A percentile compares a stretch with the other conserved stretches of the same genome.
These are phyloP conservation scores for Westerdykella ornata DNA, from an alignment of 2,329 filamentous ascomycete genomes.

Conservation along the genomic window DNA sequence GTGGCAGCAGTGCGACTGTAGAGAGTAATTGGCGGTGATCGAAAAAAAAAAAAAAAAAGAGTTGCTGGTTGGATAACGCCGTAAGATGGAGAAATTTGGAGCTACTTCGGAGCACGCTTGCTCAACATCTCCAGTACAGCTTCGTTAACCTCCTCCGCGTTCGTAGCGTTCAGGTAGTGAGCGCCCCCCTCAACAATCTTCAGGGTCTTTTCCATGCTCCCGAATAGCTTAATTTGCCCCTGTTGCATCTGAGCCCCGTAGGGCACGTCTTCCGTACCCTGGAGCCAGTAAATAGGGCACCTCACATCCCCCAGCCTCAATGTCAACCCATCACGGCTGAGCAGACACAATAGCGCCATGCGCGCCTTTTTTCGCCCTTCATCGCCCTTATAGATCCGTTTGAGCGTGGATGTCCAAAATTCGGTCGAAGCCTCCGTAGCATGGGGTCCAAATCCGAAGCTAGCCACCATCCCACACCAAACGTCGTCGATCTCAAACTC, in stretches of 20 bases:
- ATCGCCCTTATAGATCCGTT: conserved; percentile 44
- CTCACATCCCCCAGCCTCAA: conserved; percentile 41
- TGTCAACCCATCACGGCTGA: conserved; percentile 44
- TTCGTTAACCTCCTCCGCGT: conserved; percentile 6
- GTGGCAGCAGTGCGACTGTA: conserved; percentile 20
- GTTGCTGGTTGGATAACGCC: background rate
- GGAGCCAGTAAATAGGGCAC: conserved; percentile 48
- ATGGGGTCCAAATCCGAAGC: conserved; percentile 43
- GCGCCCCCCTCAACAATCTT: conserved; percentile 8
- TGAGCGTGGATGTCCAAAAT: conserved; percentile 42
- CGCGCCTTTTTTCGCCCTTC: conserved; percentile 42
- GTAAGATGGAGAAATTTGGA: background rate
- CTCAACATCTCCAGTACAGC: conserved; percentile 7
- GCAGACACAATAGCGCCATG: conserved; percentile 45
- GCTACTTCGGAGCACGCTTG: background rate
- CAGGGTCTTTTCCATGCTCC: conserved; percentile 3
- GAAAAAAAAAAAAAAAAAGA: too few relatives aligned
- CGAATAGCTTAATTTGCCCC: conserved; percentile 9
- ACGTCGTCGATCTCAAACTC: conserved; percentile 39
- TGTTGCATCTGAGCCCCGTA: conserved; percentile 7
- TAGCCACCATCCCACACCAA: conserved; percentile 43
- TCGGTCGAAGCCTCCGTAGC: conserved; percentile 32
- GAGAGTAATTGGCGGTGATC: conserved; percentile 18
- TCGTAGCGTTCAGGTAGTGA: conserved; percentile 10
- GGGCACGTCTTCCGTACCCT: conserved; percentile 15